A percentile compares a stretch with the other conserved stretches of the same genome.
Evolutionary conservation across 371 early-diverging fungal species (phyloP).

Genomic region (Rhizopus microsporus): DNA sequence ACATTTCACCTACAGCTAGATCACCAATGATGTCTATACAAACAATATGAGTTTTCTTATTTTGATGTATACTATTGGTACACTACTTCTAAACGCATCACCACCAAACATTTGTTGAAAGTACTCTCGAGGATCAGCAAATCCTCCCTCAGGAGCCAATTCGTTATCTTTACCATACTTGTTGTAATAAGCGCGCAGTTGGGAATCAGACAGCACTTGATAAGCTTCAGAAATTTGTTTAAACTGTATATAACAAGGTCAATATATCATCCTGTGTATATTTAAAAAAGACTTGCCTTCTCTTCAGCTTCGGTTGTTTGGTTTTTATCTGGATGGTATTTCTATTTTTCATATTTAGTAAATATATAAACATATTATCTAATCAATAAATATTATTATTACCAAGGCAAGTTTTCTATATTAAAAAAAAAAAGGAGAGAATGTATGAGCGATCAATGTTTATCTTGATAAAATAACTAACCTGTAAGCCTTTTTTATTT

Average conservation of each 20-base stretch:
- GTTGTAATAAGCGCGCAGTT: slow-evolving; percentile 86
- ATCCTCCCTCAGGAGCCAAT: slow-evolving; percentile 71
- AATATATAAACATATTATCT: neutral
- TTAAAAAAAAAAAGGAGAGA: slow-evolving; percentile 1
- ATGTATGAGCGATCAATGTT: slow-evolving; percentile 24
- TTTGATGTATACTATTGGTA: slow-evolving; percentile 1
- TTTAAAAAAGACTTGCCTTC: slow-evolving; percentile 52
- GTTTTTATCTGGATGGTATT: slow-evolving; percentile 98
- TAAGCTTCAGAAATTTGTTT: slow-evolving; percentile 96
- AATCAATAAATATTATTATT: slow-evolving; percentile 6
- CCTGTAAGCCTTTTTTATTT: slow-evolving; percentile 96
- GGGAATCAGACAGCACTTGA: slow-evolving; percentile 90
- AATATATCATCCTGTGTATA: neutral
- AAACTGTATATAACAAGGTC: slow-evolving; percentile 58
- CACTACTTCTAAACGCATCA: slow-evolving; percentile 74
- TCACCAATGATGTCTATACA: slow-evolving; percentile 51
- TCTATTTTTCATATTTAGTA: slow-evolving; percentile 33
- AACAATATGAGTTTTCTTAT: neutral
- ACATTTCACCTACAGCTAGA: slow-evolving; percentile 46
- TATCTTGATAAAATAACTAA: slow-evolving; percentile 48
- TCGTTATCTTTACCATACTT: slow-evolving; percentile 79
- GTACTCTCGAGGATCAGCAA: slow-evolving; percentile 89
- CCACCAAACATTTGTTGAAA: slow-evolving; percentile 96
- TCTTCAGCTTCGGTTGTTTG: slow-evolving; percentile 86
- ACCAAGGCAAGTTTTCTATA: slow-evolving; percentile 51